Evolutionary conservation across 2,329 filamentous ascomycete genomes (phyloP), one percentile per base, ranked within the genome.

Genomic region (Dissoconium aciculare): DNA sequence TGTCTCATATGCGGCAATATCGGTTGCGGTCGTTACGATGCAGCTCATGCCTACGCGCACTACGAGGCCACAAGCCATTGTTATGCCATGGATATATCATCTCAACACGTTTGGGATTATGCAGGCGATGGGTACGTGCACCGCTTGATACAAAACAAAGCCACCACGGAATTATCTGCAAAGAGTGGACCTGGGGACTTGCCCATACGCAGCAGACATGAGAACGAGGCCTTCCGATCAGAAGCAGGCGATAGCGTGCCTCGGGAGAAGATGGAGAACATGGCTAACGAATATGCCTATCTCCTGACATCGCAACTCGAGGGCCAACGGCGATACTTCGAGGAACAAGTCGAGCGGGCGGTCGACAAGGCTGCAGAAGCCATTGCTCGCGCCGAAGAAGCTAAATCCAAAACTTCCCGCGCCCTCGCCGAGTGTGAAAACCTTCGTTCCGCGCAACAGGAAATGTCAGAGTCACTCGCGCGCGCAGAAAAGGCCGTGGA

Each of bases 31-130:
- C 74, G 89, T 16, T 98, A 98, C 53, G 91, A 94, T 54, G 74
- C 78, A 15, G 89, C 84, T 0, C 85, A 95, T 48, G 85, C 87
- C 17, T 93, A 92, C 53, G 78, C 81, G 9, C 85, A 94, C 56
- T 94, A 83, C 71, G 84, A 91, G 56, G 70, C 81, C 33, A 91
- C 82, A 3, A 73, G 74, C 3, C 89, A 98, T 55, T 80, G 79
- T 40, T 98, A 93, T 51, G 79, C 84, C 15, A 79, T 98, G 53
- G 89, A 98, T 52, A 71, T 95, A 21, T 74, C 78, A 38, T 92
- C 84, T 1, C 87, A 98, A 53, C 78, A 93, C 45, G 85, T 98
- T 1, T 98, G 89, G 89, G 89, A 98, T 56, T 98, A 98, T 42
- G 82, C 81, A 0, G 84, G 82, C 4, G 89, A 98, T 50, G 80